Evolutionary conservation across 257 asterid species (phyloP).

Genomic region (Fraxinus quadrangulata): DNA sequence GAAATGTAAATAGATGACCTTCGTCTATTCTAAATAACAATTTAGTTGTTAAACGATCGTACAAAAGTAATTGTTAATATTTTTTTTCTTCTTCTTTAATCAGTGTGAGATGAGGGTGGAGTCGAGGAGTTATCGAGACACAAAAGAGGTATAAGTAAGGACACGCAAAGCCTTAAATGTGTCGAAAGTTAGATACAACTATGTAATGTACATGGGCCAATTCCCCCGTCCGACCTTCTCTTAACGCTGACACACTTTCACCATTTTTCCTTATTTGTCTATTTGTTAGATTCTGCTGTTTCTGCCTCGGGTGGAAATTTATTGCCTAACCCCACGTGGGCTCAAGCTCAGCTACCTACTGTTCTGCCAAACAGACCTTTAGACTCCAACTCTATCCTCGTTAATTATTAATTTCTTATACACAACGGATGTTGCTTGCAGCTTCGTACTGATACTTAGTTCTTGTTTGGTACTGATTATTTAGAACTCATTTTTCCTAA

Average conservation of each 20-base stretch:
- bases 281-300: conserved; percentile 43
- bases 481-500: no score
- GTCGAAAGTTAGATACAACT: conserved; percentile 46
- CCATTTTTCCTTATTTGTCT: conserved; percentile 36
- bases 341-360: conserved; percentile 13
- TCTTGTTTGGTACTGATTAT: no score
- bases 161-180: conserved; percentile 90
- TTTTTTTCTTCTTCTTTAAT: not conserved
- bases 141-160: conserved; percentile 24
- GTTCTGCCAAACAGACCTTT: conserved; percentile 36
- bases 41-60: no score
- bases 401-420: not conserved
- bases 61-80: no score
- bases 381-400: conserved; percentile 28
- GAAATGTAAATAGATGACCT: no score
- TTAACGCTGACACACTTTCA: conserved; percentile 32
- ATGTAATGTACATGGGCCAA: not conserved
- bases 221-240: conserved; percentile 22
- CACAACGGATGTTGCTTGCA: not conserved
- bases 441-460: not conserved
- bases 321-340: conserved; percentile 52
- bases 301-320: conserved; percentile 11
- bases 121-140: not conserved
- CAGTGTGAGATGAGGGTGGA: not conserved
- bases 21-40: no score